Base-by-base conservation (phyloP, 148 eudicot species). In the Talinum fruticosum region DNA sequence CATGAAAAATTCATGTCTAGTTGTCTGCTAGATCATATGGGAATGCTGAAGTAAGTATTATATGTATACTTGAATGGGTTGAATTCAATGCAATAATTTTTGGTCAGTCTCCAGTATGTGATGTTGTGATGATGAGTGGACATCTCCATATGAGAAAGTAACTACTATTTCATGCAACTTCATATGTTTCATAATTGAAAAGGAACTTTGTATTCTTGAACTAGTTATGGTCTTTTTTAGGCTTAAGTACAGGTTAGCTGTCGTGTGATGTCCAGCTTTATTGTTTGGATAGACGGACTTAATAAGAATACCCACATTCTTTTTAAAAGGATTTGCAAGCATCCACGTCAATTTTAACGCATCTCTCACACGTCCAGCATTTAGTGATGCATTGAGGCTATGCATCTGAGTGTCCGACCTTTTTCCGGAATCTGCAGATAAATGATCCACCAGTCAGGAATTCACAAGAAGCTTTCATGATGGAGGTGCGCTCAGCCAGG, bases 401-500 rank as follows among this genome's bases (percentile, higher is more conserved):
- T 32, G 12, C 14, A 53, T 37, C n/a, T n/a, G n/a, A 72, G 26
- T 19, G 21, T 53, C 64, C 72, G 26, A 71, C 7, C 32, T 35
- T 62, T n/a, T 36, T 15, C 68, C 24, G 69, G 26, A 35, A 64
- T 74, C 10, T 87, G 62, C 59, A 93, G 98, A 92, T 92, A 33
- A 94, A 84, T 86, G 98, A 94, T 49, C 90, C 88, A 77, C 92
- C 96, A 24, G 98, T 90, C 66, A 85, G 91, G 83, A 94, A 94
- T 74, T 85, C 93, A 29, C 98, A 92, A 79, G 97, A 94, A 82
- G 89, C 92, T 66, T 89, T 94, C 78, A 94, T 89, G 96, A 92
- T 94, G 98, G 98, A 94, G 85, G 90, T 89, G 84, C 96, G 98
- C 53, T 97, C 97, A 69, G 82, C 97, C 71, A 94, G 86, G 83